These are phyloP conservation scores for Inga laurina DNA, from an alignment of 306 rosid species.

Conservation along the genomic window DNA sequence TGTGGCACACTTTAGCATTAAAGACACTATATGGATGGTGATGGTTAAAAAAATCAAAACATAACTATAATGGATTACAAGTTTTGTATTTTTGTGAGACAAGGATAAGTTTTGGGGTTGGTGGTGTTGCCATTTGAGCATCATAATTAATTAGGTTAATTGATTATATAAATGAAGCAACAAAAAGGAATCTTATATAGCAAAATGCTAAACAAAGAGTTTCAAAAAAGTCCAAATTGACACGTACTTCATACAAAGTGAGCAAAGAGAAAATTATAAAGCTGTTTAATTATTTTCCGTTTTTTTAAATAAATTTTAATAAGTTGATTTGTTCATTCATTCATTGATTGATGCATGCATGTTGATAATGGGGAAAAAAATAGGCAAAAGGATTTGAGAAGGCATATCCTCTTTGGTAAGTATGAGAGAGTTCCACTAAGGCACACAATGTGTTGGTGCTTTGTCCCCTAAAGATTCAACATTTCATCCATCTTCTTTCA, in stretches of 20 bases:
- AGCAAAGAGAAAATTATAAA: neutral
- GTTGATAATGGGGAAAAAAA: conserved; percentile 34
- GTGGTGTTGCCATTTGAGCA: conserved; percentile 36
- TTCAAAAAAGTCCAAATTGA: neutral
- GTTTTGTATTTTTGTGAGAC: conserved; percentile 3
- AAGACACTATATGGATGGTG: conserved; percentile 22
- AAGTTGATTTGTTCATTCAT: neutral
- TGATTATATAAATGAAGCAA: neutral
- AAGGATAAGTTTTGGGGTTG: conserved; percentile 26
- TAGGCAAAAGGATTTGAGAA: neutral
- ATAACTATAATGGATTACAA: neutral
- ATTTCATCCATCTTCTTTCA: conserved; percentile 33
- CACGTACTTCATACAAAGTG: neutral
- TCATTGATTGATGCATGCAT: neutral
- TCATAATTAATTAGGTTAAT: conserved; percentile 19
- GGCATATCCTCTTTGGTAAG: conserved; percentile 32
- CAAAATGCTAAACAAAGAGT: conserved; percentile 31
- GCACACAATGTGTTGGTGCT: conserved; percentile 38
- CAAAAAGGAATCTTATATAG: conserved; percentile 42
- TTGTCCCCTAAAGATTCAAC: conserved; percentile 65
- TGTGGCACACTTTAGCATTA: conserved; percentile 4
- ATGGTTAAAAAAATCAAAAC: neutral
- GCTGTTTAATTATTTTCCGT: neutral
- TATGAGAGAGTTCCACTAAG: conserved; percentile 43
- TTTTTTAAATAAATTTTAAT: neutral